These are phyloP conservation scores for Venturiaceae sp. DNA, from an alignment of 2,329 filamentous ascomycete species.

Conservation along the genomic window DNA sequence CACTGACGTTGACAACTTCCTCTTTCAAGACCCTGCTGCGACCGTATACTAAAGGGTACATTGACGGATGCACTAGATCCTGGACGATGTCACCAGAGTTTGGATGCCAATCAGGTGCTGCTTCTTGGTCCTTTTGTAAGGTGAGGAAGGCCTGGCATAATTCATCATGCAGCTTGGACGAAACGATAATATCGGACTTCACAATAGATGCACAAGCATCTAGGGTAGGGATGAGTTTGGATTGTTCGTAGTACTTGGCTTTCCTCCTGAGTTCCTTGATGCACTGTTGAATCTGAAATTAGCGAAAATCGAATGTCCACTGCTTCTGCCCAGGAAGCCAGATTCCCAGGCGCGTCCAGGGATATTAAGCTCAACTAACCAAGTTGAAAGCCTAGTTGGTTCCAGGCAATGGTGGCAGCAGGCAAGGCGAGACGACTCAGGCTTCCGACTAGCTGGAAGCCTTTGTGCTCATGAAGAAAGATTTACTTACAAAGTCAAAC, in stretches of 20 bases:
- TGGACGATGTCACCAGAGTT: conserved; percentile 45
- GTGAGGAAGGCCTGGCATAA: conserved; percentile 39
- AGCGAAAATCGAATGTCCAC: too few relatives aligned
- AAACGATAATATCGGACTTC: conserved; percentile 42
- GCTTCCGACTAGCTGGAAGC: too few relatives aligned
- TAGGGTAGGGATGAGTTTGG: conserved; percentile 31
- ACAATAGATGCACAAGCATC: conserved; percentile 34
- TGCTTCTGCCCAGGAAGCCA: too few relatives aligned
- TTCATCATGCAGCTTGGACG: conserved; percentile 23
- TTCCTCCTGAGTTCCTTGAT: conserved; percentile 40
- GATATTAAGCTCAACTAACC: too few relatives aligned
- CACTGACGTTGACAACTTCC: conserved; percentile 9
- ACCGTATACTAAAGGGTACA: conserved; percentile 16
- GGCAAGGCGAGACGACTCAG: too few relatives aligned
- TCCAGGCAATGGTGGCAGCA: too few relatives aligned
- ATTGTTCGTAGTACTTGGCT: conserved; percentile 28
- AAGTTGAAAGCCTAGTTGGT: too few relatives aligned
- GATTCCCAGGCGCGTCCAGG: too few relatives aligned
- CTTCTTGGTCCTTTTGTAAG: conserved; percentile 44
- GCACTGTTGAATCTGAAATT: conserved; percentile 12
- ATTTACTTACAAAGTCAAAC: too few relatives aligned
- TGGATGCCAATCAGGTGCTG: conserved; percentile 57
- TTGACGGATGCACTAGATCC: conserved; percentile 51
- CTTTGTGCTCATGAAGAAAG: too few relatives aligned
- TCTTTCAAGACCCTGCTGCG: conserved; percentile 12